These are phyloP conservation scores for Aegilops speltoides DNA, from an alignment of 176 grass and related monocot species.

Conservation along the genomic window DNA sequence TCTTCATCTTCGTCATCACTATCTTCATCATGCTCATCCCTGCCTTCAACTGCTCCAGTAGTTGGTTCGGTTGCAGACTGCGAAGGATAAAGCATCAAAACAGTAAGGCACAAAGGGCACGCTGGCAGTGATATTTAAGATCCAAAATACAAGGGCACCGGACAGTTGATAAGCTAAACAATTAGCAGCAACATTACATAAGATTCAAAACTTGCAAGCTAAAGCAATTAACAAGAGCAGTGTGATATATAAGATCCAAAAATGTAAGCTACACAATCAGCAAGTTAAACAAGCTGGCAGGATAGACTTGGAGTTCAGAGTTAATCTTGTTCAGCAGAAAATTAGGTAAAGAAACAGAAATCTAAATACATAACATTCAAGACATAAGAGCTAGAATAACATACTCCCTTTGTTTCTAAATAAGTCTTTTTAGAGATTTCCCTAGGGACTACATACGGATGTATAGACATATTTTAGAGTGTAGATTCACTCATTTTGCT, in stretches of 20 bases:
- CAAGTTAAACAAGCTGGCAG: not conserved
- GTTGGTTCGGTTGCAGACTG: slow-evolving; percentile 48
- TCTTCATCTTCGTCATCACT: slow-evolving; percentile 45
- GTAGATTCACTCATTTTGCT: too few relatives aligned
- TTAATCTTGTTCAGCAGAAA: not conserved
- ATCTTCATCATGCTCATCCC: slow-evolving; percentile 28
- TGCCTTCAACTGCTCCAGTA: slow-evolving; percentile 19
- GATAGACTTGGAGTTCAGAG: not conserved
- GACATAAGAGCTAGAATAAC: not conserved
- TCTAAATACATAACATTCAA: not conserved
- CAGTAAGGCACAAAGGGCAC: not conserved
- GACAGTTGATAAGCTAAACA: not conserved
- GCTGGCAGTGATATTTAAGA: not conserved
- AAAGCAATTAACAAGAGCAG: not conserved
- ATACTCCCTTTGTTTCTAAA: too few relatives aligned
- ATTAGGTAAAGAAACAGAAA: not conserved
- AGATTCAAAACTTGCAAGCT: not conserved
- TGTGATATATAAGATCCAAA: not conserved
- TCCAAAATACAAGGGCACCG: not conserved
- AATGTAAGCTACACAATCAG: not conserved
- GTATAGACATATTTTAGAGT: too few relatives aligned
- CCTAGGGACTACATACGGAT: too few relatives aligned
- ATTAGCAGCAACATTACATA: not conserved
- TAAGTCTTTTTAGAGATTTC: too few relatives aligned
- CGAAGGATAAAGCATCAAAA: slow-evolving; percentile 19